Evolutionary conservation across 257 asterid genomes (phyloP), one percentile per base, ranked within the genome.

Genomic region (Solanum pimpinellifolium): DNA sequence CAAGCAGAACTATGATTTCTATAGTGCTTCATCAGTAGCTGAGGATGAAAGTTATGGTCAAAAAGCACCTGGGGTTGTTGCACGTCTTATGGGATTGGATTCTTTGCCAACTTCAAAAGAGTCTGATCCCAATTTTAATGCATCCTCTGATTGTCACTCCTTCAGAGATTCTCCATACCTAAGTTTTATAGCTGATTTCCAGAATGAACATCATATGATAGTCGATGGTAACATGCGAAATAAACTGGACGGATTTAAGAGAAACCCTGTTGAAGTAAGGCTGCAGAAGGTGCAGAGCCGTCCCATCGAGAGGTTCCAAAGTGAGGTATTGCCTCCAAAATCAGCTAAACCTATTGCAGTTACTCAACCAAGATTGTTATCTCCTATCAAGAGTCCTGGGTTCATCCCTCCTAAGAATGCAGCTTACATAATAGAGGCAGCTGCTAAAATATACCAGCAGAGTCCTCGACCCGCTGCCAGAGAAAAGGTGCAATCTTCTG

Each of bases 61-160:
- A 81, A 94, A 91, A 89, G 93, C 98, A 73, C 98, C 99, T 74
- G 98, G 99, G 84, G 99, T 96, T 76, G 99, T 97, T 80, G 99
- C 99, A 62, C 98, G 99, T 86, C 98, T 97, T 42, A 97, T 97
- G 99, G 99, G 99, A 85, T 90, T 97, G 85, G 99, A 95, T 89
- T 93, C 98, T 13, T 90, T 97, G 92, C 99, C 98, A 39, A 89
- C 89, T 10, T 88, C 95, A 41, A 90, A 90, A 88, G 93, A 47
- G 84, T 90, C 91, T 37, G 99, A 94, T 74, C 92, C 94, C 69
- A 85, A 84, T 86, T 87, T 56, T 29, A 83, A 92, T 59, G 94
- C 96, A 37, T 77, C 87, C 82, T 60, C 89, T 10, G 98, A 93
- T 66, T 88, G 95, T 74, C 91, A 80, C 60, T 93, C 98, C 33